Base-by-base conservation (phyloP, 2,329 filamentous ascomycete species). In the Sporothrix humicola region DNA sequence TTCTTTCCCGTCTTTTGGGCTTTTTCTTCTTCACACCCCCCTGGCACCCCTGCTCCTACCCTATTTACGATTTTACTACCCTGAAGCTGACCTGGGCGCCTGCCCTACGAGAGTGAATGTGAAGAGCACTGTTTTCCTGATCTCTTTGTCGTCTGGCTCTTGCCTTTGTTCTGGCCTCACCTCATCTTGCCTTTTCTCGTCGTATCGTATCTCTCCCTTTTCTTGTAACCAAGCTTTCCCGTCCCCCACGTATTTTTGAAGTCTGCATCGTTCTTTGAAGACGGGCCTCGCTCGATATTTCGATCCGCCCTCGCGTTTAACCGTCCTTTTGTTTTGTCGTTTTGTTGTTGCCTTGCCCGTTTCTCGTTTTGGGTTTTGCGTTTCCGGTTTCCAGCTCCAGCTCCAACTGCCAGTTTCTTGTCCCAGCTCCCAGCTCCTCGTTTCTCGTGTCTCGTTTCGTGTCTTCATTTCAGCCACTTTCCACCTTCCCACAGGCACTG, bases 1-100 rank as follows among this genome's bases (percentile, higher is more conserved):
- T 37, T 63, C 59, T 63, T 44, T 63, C 59, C 59, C 59, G 59
- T 44, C 59, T 56, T 56, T 56, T 37, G 31, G 31, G 31, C 31
- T 37, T 5, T 37, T 37, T 7, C 31, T 37, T 37, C 59, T 65
- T 65, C 59, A 65, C 59, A 23, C 58, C 59, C 59, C 31, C 37
- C 37, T 44, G n/a, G 37, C 37, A 13, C 59, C 58, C 10, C 10
- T 48, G 44, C 63, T 66, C 63, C 63, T 66, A 31, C 63, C 61
- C 44, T 44, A 37, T 26, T 26, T 44, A 37, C 59, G 42, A 42
- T 26, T 23, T 59, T 12, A 37, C 61, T 65, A 9, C 59, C 59
- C n/a, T 17, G 23, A 7, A n/a, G 15, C 50, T 17, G n/a, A 17
- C 50, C 15, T 52, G 50, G 15, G 50, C 50, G 50, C 20, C 54